Percentiles rank a stretch among this genome's conserved stretches.
phyloP scores from a whole-genome alignment of 192 early-diverging fungal genomes.

The Gryganskiella cystojenkinii region DNA sequence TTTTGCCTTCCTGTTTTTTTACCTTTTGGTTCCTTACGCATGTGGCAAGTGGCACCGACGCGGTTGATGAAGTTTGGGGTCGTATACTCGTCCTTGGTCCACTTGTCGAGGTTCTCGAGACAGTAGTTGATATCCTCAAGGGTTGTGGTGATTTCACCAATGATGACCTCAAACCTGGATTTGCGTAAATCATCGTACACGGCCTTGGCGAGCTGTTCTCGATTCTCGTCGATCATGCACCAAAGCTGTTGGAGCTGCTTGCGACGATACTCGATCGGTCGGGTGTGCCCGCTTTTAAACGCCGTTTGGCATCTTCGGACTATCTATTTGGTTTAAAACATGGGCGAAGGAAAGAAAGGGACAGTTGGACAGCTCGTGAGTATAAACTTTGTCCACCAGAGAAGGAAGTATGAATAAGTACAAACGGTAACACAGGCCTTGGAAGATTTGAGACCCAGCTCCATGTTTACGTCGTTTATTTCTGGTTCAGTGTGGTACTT shows the following conservation, averaged over 20 bases:
- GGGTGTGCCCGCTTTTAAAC: constrained; percentile 48
- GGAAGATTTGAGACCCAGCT: neutral
- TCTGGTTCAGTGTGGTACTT: neutral
- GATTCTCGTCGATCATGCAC: constrained; percentile 66
- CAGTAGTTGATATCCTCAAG: constrained; percentile 54
- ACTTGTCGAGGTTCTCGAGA: constrained; percentile 66
- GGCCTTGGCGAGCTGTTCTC: constrained; percentile 62
- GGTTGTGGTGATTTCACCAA: constrained; percentile 62
- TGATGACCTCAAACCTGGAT: constrained; percentile 60
- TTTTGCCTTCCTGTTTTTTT: constrained; percentile 68
- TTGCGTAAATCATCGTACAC: constrained; percentile 69
- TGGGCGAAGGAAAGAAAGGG: neutral
- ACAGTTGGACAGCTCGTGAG: too few species aligned
- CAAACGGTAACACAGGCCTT: neutral
- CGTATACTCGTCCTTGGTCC: constrained; percentile 60
- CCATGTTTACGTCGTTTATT: neutral
- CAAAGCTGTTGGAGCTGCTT: constrained; percentile 72
- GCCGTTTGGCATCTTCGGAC: constrained; percentile 17
- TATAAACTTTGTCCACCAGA: too few species aligned
- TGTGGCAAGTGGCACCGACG: constrained; percentile 55
- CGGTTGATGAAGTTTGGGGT: constrained; percentile 54
- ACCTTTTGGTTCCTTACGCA: constrained; percentile 82
- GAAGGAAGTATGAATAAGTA: neutral
- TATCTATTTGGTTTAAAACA: constrained; percentile 16
- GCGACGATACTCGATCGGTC: constrained; percentile 56